Percentiles rank a stretch among this genome's conserved stretches.
These are phyloP conservation scores for Pseudoperonospora humuli DNA, from an alignment of 352 stramenopile species.

Conservation along the genomic window DNA sequence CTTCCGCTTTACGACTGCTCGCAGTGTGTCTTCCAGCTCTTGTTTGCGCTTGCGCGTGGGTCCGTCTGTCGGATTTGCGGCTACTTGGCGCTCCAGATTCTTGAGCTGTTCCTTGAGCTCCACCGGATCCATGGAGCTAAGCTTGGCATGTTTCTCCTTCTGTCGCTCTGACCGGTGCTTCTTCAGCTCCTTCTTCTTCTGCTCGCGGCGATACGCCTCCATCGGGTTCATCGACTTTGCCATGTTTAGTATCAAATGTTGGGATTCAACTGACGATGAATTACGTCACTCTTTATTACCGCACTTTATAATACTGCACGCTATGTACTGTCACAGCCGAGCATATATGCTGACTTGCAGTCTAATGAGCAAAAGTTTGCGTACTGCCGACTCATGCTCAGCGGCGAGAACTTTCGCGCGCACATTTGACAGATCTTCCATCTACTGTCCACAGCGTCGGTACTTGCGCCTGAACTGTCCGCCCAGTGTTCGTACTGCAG, in stretches of 20 bases:
- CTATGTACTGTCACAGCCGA: slow-evolving; percentile 16
- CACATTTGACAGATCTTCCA: slow-evolving; percentile 33
- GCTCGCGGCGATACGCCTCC: slow-evolving; percentile 62
- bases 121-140: slow-evolving; percentile 43
- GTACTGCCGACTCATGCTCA: slow-evolving; percentile 23
- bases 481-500: slow-evolving; percentile 13
- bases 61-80: slow-evolving; percentile 54
- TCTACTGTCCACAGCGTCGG: slow-evolving; percentile 2
- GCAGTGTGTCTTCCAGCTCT: slow-evolving; percentile 68
- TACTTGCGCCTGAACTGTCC: slow-evolving; percentile 12
- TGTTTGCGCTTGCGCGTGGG: slow-evolving; percentile 67
- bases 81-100: slow-evolving; percentile 50
- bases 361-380: slow-evolving; percentile 32
- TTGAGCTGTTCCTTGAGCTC: slow-evolving; percentile 56
- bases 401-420: slow-evolving; percentile 24
- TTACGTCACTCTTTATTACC: too few relatives aligned
- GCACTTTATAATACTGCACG: neutral
- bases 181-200: slow-evolving; percentile 85
- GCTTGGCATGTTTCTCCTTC: slow-evolving; percentile 51
- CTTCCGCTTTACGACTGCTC: slow-evolving; percentile 56
- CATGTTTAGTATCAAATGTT: slow-evolving; percentile 10
- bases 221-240: slow-evolving; percentile 60
- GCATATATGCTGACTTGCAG: slow-evolving; percentile 35
- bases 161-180: slow-evolving; percentile 57
- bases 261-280: neutral